These are phyloP conservation scores for Amylostereum chailletii DNA, from an alignment of 1,284 basidiomycete genomes.

Conservation along the genomic window DNA sequence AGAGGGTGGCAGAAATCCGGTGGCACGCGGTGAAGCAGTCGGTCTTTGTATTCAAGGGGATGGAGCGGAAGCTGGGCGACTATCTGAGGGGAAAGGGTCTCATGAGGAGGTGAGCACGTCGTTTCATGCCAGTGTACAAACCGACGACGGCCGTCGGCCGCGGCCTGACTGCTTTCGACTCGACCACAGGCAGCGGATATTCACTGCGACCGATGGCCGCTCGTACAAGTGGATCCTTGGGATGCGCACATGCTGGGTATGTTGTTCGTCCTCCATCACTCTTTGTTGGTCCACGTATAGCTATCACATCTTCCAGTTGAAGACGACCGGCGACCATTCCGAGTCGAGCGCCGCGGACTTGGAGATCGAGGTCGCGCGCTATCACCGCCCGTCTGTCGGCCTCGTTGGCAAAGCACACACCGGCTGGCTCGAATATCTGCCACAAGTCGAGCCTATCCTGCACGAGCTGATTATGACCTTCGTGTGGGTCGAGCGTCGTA, in stretches of 20 bases:
- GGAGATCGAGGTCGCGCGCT: background rate
- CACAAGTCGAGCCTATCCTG: slow-evolving; percentile 1
- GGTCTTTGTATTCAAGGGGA: background rate
- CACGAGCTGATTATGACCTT: slow-evolving; percentile 3
- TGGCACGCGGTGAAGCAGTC: background rate
- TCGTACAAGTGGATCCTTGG: background rate
- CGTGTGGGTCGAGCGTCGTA: slow-evolving; percentile 3
- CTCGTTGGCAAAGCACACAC: background rate
- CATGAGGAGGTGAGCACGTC: background rate
- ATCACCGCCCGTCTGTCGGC: background rate
- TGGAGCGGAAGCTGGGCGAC: background rate
- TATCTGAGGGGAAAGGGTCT: background rate
- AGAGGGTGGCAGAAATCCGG: background rate
- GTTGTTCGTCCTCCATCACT: background rate
- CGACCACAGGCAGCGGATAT: background rate
- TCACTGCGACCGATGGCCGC: background rate
- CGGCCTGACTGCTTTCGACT: background rate
- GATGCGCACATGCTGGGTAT: background rate
- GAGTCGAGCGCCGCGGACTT: background rate
- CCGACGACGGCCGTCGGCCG: background rate
- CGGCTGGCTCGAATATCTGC: background rate
- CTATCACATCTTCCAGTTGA: background rate
- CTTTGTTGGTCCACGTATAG: background rate
- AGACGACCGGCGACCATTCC: background rate
- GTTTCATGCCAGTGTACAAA: background rate